A percentile compares a stretch with the other conserved stretches of the same genome.
These are phyloP conservation scores for Pseudophaeomoniella oleicola DNA, from an alignment of 2,329 filamentous ascomycete species.

Conservation along the genomic window DNA sequence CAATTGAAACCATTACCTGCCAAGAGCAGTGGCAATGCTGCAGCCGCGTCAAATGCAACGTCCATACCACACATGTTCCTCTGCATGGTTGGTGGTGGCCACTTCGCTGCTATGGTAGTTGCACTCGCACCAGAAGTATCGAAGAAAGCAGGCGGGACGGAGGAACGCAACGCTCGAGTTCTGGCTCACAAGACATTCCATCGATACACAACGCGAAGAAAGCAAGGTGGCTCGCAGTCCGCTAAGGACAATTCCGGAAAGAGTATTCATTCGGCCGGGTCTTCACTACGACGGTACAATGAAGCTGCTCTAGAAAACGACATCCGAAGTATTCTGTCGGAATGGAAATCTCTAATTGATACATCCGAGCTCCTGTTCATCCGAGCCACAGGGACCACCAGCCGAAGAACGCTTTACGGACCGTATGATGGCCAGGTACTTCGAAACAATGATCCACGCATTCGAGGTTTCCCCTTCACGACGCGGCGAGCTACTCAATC, in stretches of 20 bases:
- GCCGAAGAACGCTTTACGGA: conserved; percentile 74
- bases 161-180: conserved; percentile 75
- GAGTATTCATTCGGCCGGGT: conserved; percentile 83
- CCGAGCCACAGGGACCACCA: conserved; percentile 74
- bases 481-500: conserved; percentile 84
- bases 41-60: conserved; percentile 35
- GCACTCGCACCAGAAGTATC: conserved; percentile 67
- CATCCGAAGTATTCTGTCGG: conserved; percentile 61
- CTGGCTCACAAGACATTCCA: conserved; percentile 97
- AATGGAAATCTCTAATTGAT: conserved; percentile 80
- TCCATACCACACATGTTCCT: conserved; percentile 79
- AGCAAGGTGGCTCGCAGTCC: conserved; percentile 91
- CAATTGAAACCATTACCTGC: conserved; percentile 52
- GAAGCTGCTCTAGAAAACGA: conserved; percentile 84
- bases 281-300: conserved; percentile 80
- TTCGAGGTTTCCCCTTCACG: conserved; percentile 84
- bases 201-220: conserved; percentile 86
- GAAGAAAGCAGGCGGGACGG: conserved; percentile 52
- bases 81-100: conserved; percentile 96
- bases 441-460: conserved; percentile 59
- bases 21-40: conserved; percentile 20
- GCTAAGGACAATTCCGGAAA: conserved; percentile 91
- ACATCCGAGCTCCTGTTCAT: conserved; percentile 76
- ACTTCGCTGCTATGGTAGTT: conserved; percentile 94
- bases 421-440: conserved; percentile 83